Evolutionary conservation across 2,329 filamentous ascomycete genomes (phyloP), one percentile per base, ranked within the genome.

Genomic region (Volutella citrinella): DNA sequence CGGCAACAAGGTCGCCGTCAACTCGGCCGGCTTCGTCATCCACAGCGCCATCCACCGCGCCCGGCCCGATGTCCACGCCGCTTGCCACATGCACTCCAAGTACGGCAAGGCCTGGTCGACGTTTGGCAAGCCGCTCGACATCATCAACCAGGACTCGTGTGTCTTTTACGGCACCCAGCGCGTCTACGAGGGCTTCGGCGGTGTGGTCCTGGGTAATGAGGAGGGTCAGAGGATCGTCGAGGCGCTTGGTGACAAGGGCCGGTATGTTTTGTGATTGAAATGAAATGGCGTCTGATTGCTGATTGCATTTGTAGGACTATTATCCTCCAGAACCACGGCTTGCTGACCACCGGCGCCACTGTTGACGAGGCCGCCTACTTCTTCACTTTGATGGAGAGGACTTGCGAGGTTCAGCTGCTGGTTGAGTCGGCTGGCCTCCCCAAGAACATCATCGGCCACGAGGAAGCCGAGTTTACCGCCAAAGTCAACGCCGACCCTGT

Each of bases 331-430:
- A 84, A 84, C 47, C 80, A 84, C 51, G 80, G 80, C 0, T 56
- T 84, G 15, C 52, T 83, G 31, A 82, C 78, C 0, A 76, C 78
- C 0, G 80, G 80, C 2, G 52, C 51, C 3, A 83, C 79, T 0
- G 78, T 84, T 2, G 80, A 84, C 42, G 80, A 83, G 51, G 80
- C 80, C 2, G 76, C 76, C 0, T 82, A 76, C 49, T 55, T 82
- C 9, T 82, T 81, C 52, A 74, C 71, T 1, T 21, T 35, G 10
- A 24, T 57, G 27, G 55, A 60, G 30, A 43, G 51, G 22, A 51
- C 50, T 7, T 59, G 56, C 28, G 45, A 58, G 29, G 49, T 55
- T 4, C 56, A 60, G 37, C 38, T 60, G 10, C 37, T 55, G 35
- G 54, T 51, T 1, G 56, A 58, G 18, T 45, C 42, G 8, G 39